Conservation (phyloP, 495 filamentous ascomycete species). For the Aspergillus wentii region DNA sequence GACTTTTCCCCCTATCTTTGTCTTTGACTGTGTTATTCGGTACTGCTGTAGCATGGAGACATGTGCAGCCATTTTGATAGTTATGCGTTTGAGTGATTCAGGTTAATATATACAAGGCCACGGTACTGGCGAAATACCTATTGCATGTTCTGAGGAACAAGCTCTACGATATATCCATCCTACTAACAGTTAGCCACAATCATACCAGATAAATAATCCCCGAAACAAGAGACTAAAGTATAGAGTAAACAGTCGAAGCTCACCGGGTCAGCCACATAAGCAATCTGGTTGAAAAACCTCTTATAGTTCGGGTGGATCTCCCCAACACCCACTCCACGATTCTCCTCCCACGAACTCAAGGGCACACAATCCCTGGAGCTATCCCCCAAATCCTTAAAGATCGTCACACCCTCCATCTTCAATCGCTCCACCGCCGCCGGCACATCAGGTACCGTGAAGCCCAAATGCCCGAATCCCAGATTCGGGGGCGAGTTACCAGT, state of each 20-base stretch:
- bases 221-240: not conserved
- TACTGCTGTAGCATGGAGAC: too few relatives aligned
- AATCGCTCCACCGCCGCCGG: conserved; percentile 23
- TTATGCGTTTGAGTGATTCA: too few relatives aligned
- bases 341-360: conserved; percentile 32
- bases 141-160: conserved; percentile 15
- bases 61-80: too few relatives aligned
- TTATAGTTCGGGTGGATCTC: conserved; percentile 31
- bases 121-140: too few relatives aligned
- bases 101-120: conserved; percentile 1
- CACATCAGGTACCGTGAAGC: conserved; percentile 35
- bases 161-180: conserved; percentile 15
- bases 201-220: not conserved
- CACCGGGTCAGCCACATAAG: conserved; percentile 37
- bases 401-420: conserved; percentile 20
- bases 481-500: conserved; percentile 29
- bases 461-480: conserved; percentile 36
- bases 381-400: conserved; percentile 34
- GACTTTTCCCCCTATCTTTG: too few relatives aligned
- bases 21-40: too few relatives aligned
- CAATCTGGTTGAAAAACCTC: conserved; percentile 34
- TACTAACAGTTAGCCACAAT: not conserved
- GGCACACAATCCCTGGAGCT: conserved; percentile 24
- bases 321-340: conserved; percentile 26
- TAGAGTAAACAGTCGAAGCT: conserved; percentile 7